Evolutionary conservation across 1,284 basidiomycete species (phyloP).

Genomic region (Ganoderma meredithae): DNA sequence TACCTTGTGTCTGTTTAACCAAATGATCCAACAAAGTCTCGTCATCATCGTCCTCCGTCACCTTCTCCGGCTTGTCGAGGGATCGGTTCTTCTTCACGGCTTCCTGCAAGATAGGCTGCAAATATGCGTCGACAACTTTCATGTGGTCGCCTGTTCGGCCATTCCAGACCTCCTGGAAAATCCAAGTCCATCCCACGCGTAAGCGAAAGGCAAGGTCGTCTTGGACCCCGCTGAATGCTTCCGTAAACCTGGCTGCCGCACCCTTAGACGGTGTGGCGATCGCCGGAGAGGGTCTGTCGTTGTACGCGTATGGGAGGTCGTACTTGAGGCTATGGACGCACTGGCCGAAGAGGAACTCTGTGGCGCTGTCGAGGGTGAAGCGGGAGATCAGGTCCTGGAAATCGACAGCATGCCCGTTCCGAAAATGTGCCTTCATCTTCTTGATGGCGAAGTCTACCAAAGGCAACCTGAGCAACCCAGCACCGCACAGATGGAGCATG

Average conservation of each 20-base stretch:
- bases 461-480: neutral
- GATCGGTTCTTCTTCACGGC: conserved; percentile 43
- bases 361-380: conserved; percentile 50
- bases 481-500: neutral
- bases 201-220: conserved; percentile 41
- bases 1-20: conserved; percentile 43
- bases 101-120: conserved; percentile 50
- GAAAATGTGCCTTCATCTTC: conserved; percentile 32
- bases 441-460: conserved; percentile 23
- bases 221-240: conserved; percentile 41
- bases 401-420: conserved; percentile 25
- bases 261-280: neutral
- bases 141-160: conserved; percentile 28
- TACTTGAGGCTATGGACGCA: conserved; percentile 44
- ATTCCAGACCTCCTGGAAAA: conserved; percentile 27
- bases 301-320: conserved; percentile 43
- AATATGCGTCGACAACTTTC: conserved; percentile 31
- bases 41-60: conserved; percentile 24
- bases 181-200: conserved; percentile 41
- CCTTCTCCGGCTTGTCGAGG: conserved; percentile 21
- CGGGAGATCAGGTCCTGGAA: conserved; percentile 44
- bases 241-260: conserved; percentile 43
- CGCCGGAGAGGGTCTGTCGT: conserved; percentile 1
- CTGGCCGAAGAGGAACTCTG: conserved; percentile 51
- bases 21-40: conserved; percentile 50